Percentiles rank a stretch among this genome's conserved stretches.
These are phyloP conservation scores for Epichloe scottii DNA, from an alignment of 2,329 filamentous ascomycete species.

Conservation along the genomic window DNA sequence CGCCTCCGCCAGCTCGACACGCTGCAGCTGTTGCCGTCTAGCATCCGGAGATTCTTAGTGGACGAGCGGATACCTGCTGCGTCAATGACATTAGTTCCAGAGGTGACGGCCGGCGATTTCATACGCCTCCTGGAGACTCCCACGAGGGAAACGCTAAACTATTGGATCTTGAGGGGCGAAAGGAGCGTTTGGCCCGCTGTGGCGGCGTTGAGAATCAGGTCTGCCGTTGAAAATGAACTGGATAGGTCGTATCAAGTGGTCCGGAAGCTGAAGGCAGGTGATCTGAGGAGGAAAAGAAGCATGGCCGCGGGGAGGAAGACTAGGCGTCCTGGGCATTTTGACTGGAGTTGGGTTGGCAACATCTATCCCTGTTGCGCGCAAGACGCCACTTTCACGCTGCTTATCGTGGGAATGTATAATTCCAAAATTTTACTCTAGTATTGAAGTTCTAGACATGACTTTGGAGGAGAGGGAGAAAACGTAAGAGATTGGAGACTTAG, in stretches of 20 bases:
- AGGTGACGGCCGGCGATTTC: constrained; percentile 62
- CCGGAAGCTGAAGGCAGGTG: constrained; percentile 45
- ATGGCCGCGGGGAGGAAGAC: constrained; percentile 17
- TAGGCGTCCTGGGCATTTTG: not conserved
- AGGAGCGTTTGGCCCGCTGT: constrained; percentile 84
- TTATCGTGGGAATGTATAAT: no score
- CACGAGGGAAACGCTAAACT: constrained; percentile 59
- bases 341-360: not conserved
- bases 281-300: constrained; percentile 33
- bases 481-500: no score
- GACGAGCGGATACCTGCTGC: constrained; percentile 73
- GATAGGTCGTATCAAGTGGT: constrained; percentile 77
- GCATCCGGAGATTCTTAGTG: constrained; percentile 63
- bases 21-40: constrained; percentile 56
- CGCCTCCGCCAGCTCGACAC: constrained; percentile 71
- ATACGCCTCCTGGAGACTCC: constrained; percentile 71
- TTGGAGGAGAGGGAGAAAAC: no score
- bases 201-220: constrained; percentile 67
- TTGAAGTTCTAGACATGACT: no score
- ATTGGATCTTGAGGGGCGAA: constrained; percentile 80
- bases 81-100: constrained; percentile 70
- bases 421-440: no score
- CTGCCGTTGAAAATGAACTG: constrained; percentile 76
- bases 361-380: not conserved
- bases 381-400: not conserved